A percentile compares a stretch with the other conserved stretches of the same genome.
These are phyloP conservation scores for Phytophthora quininea DNA, from an alignment of 352 stramenopile species.

Conservation along the genomic window DNA sequence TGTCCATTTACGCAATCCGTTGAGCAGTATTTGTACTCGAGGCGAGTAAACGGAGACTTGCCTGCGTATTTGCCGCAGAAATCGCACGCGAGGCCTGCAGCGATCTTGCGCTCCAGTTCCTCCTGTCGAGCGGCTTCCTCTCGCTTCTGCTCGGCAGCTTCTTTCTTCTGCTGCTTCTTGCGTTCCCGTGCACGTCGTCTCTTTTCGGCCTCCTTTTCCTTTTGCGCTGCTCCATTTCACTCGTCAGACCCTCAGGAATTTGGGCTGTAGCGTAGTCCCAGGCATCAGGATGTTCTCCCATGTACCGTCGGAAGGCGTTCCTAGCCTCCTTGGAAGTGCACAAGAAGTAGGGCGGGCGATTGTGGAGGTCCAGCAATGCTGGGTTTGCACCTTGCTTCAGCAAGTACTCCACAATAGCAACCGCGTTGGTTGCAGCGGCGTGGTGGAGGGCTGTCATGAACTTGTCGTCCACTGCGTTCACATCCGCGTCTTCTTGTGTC, in stretches of 20 bases:
- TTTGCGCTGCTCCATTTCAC: constrained; percentile 88
- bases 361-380: constrained; percentile 78
- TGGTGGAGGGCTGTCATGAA: constrained; percentile 86
- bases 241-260: constrained; percentile 77
- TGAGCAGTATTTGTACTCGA: constrained; percentile 95
- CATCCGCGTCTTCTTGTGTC: constrained; percentile 29
- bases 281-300: constrained; percentile 78
- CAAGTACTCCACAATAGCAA: constrained; percentile 67
- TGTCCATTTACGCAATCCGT: constrained; percentile 94
- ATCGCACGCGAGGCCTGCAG: constrained; percentile 76
- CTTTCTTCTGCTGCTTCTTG: constrained; percentile 92
- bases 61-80: constrained; percentile 84
- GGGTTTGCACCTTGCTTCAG: constrained; percentile 88
- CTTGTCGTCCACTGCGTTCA: constrained; percentile 64
- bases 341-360: constrained; percentile 90
- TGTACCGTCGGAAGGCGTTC: constrained; percentile 92
- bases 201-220: constrained; percentile 90
- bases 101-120: constrained; percentile 76
- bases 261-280: constrained; percentile 79
- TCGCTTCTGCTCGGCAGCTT: constrained; percentile 69
- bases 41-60: constrained; percentile 89
- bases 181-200: constrained; percentile 84
- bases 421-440: constrained; percentile 53
- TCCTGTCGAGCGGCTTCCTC: constrained; percentile 66
- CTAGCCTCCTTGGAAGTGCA: constrained; percentile 87